Evolutionary conservation across 2,329 filamentous ascomycete genomes (phyloP).

Genomic region (Sclerotinia sclerotiorum): DNA sequence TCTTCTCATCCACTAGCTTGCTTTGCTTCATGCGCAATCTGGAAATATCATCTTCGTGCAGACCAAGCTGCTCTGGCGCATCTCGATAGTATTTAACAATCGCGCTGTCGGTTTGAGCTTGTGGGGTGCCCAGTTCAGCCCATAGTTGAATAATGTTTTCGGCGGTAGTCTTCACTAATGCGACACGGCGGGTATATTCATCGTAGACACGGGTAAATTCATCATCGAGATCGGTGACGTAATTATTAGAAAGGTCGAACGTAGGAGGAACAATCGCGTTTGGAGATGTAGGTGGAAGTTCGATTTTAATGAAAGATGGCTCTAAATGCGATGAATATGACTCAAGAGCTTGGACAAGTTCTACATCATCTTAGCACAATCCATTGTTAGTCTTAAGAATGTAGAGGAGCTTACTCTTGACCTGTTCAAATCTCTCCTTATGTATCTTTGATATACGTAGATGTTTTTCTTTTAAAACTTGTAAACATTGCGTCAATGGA

Average conservation of each 20-base stretch:
- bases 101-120: conserved; percentile 82
- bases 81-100: conserved; percentile 91
- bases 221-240: conserved; percentile 80
- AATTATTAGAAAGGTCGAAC: conserved; percentile 90
- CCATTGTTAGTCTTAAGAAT: background rate
- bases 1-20: conserved; percentile 85
- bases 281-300: conserved; percentile 77
- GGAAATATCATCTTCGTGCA: conserved; percentile 82
- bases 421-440: conserved; percentile 89
- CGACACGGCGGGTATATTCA: conserved; percentile 84
- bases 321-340: conserved; percentile 97
- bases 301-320: conserved; percentile 78
- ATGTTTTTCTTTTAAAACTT: conserved; percentile 82
- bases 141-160: conserved; percentile 92
- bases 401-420: conserved; percentile 71
- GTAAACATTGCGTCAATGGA: conserved; percentile 77
- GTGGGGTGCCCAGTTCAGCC: conserved; percentile 92
- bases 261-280: conserved; percentile 74
- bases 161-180: conserved; percentile 69
- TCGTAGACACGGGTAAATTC: conserved; percentile 96
- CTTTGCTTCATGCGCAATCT: conserved; percentile 74
- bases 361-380: conserved; percentile 47
- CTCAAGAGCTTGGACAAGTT: conserved; percentile 88
- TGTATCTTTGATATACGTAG: conserved; percentile 76
- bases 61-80: conserved; percentile 86